Conservation (phyloP, 1,284 basidiomycete species). For the Heterobasidion occidentale region DNA sequence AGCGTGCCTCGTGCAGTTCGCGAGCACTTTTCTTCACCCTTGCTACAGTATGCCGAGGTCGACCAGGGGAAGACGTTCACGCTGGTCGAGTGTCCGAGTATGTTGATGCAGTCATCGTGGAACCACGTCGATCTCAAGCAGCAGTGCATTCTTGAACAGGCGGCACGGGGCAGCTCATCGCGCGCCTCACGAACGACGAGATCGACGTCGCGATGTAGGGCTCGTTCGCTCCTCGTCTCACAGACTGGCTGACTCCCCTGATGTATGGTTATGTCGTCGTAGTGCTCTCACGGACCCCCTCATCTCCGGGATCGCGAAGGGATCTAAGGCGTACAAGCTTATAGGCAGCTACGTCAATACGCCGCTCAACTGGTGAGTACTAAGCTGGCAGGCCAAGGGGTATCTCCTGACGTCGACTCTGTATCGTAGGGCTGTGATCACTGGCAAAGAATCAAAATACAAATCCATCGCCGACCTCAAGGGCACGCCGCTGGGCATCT, state of each 20-base stretch:
- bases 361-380: conserved; percentile 72
- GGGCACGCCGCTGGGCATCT: conserved; percentile 85
- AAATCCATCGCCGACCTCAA: conserved; percentile 71
- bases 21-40: conserved; percentile 88
- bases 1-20: conserved; percentile 41
- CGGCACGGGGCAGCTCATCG: conserved; percentile 88
- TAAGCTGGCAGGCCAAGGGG: neutral
- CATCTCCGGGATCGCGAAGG: conserved; percentile 89
- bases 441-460: conserved; percentile 73
- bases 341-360: conserved; percentile 90
- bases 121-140: neutral
- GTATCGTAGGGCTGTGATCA: conserved; percentile 77
- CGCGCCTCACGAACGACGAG: conserved; percentile 73
- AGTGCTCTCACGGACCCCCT: conserved; percentile 89
- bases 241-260: neutral
- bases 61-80: conserved; percentile 70
- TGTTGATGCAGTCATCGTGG: conserved; percentile 11
- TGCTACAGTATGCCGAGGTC: conserved; percentile 66
- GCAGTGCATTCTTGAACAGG: conserved; percentile 32
- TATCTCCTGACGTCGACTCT: neutral
- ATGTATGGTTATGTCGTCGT: neutral
- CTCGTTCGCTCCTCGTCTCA: conserved; percentile 13
- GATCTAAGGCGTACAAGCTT: conserved; percentile 82
- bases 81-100: conserved; percentile 87
- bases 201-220: conserved; percentile 83